A percentile compares a stretch with the other conserved stretches of the same genome.
Conservation (phyloP, 2,329 filamentous ascomycete species). For the Aspergillus neotritici region DNA sequence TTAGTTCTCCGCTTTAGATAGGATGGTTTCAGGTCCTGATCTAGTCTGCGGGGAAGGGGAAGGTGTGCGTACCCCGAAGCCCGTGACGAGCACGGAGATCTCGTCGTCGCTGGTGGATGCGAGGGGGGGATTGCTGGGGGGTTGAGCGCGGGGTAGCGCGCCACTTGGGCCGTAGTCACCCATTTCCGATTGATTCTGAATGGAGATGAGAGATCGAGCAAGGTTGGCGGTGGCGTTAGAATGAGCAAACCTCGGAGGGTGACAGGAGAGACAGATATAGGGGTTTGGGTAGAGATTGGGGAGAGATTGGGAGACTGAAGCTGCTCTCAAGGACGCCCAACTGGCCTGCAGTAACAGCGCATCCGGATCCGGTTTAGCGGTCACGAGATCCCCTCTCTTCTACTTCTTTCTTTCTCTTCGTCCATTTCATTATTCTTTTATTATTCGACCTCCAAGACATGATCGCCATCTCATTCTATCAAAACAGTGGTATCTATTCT, state of each 20-base stretch:
- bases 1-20: too few species aligned
- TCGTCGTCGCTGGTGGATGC: conserved; percentile 18
- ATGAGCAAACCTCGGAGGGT: background rate
- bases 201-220: conserved; percentile 4
- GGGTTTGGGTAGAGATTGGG: too few species aligned
- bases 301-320: background rate
- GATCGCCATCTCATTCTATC: too few species aligned
- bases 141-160: conserved; percentile 10
- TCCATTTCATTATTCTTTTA: too few species aligned
- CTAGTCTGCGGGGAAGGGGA: too few species aligned
- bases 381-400: conserved; percentile 17
- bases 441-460: too few species aligned
- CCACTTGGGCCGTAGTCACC: conserved; percentile 27
- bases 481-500: too few species aligned
- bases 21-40: too few species aligned
- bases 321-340: background rate
- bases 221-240: background rate
- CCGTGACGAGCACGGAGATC: conserved; percentile 33
- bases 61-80: conserved; percentile 27
- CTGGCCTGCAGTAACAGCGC: too few species aligned
- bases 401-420: background rate
- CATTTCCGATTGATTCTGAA: conserved; percentile 17
- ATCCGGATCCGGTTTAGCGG: conserved; percentile 8
- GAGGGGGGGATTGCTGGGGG: conserved; percentile 10
- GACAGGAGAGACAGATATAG: conserved; percentile 1